Conservation (phyloP, 371 early-diverging fungal genomes). For the Mucor racemosus region DNA sequence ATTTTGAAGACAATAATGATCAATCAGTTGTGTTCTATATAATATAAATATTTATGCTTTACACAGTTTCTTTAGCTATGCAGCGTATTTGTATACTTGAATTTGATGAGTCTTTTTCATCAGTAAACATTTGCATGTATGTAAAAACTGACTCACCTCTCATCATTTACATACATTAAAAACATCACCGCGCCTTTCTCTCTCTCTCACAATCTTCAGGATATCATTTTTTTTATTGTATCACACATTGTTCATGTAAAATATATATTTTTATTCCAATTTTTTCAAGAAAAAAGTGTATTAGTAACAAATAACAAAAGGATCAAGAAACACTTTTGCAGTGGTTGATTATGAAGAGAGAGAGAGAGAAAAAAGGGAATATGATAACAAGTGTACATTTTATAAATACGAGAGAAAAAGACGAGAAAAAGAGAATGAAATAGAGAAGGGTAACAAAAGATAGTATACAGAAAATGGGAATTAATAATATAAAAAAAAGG, state of each 20-base stretch:
- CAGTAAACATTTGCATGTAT: too few relatives aligned
- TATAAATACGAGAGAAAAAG: neutral
- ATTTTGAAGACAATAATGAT: too few relatives aligned
- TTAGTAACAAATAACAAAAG: neutral
- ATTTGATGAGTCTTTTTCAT: too few relatives aligned
- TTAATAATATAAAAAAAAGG: neutral
- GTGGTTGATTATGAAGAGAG: too few relatives aligned
- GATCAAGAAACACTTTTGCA: neutral
- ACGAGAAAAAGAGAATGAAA: neutral
- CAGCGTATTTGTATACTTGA: too few relatives aligned
- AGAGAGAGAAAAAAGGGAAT: neutral
- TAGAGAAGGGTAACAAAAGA: neutral
- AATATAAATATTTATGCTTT: too few relatives aligned
- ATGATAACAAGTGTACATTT: neutral
- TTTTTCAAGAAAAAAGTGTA: neutral
- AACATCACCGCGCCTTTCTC: neutral
- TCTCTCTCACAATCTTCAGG: neutral
- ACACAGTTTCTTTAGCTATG: too few relatives aligned
- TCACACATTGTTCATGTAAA: neutral
- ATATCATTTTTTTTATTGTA: neutral
- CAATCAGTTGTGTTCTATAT: too few relatives aligned
- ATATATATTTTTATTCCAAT: neutral
- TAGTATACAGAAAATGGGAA: neutral
- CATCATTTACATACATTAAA: neutral
- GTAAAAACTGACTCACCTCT: neutral